phyloP scores from a whole-genome alignment of 202 grass and related monocot genomes.

The Carex sylvatica region DNA sequence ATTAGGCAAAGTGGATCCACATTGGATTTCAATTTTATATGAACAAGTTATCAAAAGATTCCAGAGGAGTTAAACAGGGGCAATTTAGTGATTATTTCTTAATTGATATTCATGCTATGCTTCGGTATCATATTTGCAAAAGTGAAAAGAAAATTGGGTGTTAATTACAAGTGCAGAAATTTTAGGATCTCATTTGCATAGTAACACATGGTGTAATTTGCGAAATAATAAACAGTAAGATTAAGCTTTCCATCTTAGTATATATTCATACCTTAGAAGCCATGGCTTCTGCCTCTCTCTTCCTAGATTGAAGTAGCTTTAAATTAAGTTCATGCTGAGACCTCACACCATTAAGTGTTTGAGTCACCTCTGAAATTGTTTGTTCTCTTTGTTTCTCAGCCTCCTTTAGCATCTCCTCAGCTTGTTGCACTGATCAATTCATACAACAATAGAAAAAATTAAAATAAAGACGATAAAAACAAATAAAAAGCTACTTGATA shows the following conservation, averaged over 20 bases:
- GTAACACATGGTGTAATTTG: not conserved
- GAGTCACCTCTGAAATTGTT: slow-evolving; percentile 46
- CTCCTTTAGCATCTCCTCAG: slow-evolving; percentile 38
- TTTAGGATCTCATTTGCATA: not conserved
- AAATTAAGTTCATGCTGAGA: slow-evolving; percentile 61
- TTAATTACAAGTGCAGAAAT: not conserved
- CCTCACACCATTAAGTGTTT: slow-evolving; percentile 44
- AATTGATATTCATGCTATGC: not conserved
- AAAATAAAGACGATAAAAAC: slow-evolving; percentile 15
- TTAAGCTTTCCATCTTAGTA: slow-evolving; percentile 6
- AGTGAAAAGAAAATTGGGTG: not conserved
- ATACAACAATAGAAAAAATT: not conserved
- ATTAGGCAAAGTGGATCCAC: not conserved
- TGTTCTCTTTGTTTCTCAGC: slow-evolving; percentile 60
- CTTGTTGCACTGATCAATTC: slow-evolving; percentile 46
- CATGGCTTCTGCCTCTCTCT: slow-evolving; percentile 48
- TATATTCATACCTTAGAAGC: slow-evolving; percentile 50
- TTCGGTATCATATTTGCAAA: not conserved
- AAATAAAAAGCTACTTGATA: not conserved
- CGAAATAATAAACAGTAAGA: not conserved
- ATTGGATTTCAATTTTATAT: not conserved
- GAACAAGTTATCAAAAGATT: not conserved
- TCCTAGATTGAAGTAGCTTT: slow-evolving; percentile 45
- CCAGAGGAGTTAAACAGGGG: not conserved
- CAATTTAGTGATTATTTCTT: not conserved